Evolutionary conservation across 148 eudicot species (phyloP), one percentile per base, ranked within the genome.

Genomic region (Heliosperma pusillum): DNA sequence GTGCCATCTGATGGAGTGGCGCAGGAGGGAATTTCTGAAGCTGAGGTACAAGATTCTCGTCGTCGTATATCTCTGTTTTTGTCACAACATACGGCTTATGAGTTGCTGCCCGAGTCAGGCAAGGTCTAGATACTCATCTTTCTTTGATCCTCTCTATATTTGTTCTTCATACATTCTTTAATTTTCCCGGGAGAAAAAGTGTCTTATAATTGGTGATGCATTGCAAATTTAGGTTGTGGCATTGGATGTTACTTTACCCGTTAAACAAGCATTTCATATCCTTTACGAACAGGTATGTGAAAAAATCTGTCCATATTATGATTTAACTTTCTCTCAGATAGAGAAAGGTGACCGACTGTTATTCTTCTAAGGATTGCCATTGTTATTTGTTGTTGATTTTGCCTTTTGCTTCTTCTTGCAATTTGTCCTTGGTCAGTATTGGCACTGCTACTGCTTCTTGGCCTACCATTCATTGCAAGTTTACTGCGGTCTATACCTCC

Each of bases 61-160:
- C 84, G 85, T 55, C 96, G 97, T 66, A 74, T 94, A 78, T 85
- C 98, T 74, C 78, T 66, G 19, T 94, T 94, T 81, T 78, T 94
- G 84, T 88, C 89, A 5, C 82, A 89, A 71, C 98, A 91, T 80
- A 85, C 87, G 66, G 90, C 93, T 7, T 94, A 94, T 62, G 97
- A 94, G 82, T 82, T 94, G 85, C 96, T 94, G 60, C 98, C 98
- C 10, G 98, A 94, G 75, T 94, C 98, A 58, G 98, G 97, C 83
- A 90, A 91, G 93, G 98, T 76, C 26, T 16, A 53, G 42, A 19
- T 61, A 63, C 56, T 75, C 64, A 63, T 59, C 29, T 44, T 44
- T 21, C 10, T 21, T 71, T 58, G 20, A 19, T 56, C 29, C 29
- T 33, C 8, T 17, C 7, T 36, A 36, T 36, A 36, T 22, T 69